Evolutionary conservation across 116 monocot genomes (phyloP).

Genomic region (Phalaenopsis hybrid): DNA sequence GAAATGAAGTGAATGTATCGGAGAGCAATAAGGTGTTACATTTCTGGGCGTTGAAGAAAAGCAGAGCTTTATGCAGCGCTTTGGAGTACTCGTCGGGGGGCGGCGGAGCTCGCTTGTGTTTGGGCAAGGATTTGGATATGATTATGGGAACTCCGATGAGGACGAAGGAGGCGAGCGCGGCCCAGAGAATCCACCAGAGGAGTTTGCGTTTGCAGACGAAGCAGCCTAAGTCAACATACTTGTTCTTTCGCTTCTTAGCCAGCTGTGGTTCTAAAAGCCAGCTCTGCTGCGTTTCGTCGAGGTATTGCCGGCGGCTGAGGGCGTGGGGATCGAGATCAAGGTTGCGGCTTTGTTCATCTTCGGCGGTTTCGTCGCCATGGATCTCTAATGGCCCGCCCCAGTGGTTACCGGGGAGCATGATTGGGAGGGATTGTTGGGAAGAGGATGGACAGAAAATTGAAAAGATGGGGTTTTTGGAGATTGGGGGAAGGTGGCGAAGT

Average conservation of each 20-base stretch:
- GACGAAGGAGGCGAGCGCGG: conserved; percentile 36
- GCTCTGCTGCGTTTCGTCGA: conserved; percentile 90
- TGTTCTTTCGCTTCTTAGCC: conserved; percentile 41
- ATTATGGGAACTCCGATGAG: conserved; percentile 83
- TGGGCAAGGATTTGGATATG: conserved; percentile 70
- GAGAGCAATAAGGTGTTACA: conserved; percentile 33
- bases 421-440: neutral
- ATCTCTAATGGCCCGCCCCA: conserved; percentile 94
- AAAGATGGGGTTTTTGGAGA: neutral
- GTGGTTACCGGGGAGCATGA: conserved; percentile 55
- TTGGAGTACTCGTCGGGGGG: conserved; percentile 73
- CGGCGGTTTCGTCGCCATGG: conserved; percentile 19
- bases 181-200: conserved; percentile 51
- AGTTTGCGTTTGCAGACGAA: conserved; percentile 68
- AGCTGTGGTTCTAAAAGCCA: conserved; percentile 76
- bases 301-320: conserved; percentile 41
- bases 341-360: conserved; percentile 70
- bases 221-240: conserved; percentile 87
- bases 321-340: conserved; percentile 57
- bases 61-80: conserved; percentile 78
- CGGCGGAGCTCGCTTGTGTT: conserved; percentile 33
- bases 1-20: neutral
- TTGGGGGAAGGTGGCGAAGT: neutral
- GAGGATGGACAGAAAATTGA: neutral
- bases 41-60: conserved; percentile 96